phyloP scores from a whole-genome alignment of 192 early-diverging fungal species.

The Geranomyces michiganensis region DNA sequence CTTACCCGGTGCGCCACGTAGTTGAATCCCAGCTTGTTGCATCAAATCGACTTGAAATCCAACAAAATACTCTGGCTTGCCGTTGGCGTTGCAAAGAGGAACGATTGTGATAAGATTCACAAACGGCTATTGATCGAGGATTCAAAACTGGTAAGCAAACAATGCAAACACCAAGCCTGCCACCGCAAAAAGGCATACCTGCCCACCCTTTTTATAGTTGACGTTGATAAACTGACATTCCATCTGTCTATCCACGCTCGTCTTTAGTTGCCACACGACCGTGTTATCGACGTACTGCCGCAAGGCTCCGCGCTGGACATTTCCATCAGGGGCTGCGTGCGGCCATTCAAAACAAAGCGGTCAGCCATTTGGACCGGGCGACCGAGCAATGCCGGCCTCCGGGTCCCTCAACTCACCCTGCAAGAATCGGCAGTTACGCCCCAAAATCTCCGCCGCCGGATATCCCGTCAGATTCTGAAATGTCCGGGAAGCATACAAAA shows the following conservation, averaged over 20 bases:
- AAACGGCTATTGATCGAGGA: conserved; percentile 63
- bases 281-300: conserved; percentile 61
- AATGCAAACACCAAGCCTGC: too few relatives aligned
- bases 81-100: conserved; percentile 50
- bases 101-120: conserved; percentile 68
- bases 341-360: too few relatives aligned
- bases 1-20: conserved; percentile 43
- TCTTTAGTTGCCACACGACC: conserved; percentile 58
- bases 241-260: conserved; percentile 44
- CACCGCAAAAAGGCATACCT: too few relatives aligned
- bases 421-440: conserved; percentile 47
- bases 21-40: conserved; percentile 59
- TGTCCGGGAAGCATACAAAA: conserved; percentile 58
- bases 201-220: conserved; percentile 68
- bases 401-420: conserved; percentile 39
- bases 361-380: neutral
- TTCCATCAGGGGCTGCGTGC: conserved; percentile 45
- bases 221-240: conserved; percentile 64
- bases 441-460: conserved; percentile 33
- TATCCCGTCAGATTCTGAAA: conserved; percentile 64
- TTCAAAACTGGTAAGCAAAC: too few relatives aligned
- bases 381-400: neutral
- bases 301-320: conserved; percentile 50
- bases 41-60: conserved; percentile 69
- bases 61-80: conserved; percentile 51